Base-by-base conservation (phyloP, 306 rosid genomes). In the Castanea crenata region DNA sequence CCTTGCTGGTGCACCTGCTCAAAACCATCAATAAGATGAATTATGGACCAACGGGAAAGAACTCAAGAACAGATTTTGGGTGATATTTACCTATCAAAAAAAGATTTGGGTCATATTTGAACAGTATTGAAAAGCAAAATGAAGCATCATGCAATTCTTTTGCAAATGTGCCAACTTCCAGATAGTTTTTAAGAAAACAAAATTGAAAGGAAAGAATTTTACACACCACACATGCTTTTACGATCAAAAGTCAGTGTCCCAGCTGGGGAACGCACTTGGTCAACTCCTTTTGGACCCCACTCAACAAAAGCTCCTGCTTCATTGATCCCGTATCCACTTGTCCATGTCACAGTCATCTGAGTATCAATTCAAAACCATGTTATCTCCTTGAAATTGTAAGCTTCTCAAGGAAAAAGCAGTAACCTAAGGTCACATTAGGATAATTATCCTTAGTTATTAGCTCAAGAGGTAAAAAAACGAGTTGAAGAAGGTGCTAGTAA, bases 341-440 rank as follows among this genome's bases (percentile, higher is more conserved):
- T 95, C 99, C 99, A 95, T 74, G 99, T 95, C 74, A 95, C 95
- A 23, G 97, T 89, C 88, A 92, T 92, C 99, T 95, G 86, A 12
- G 59, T 31, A 67, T 38, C 75, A 75, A 69, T 77, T 55, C n/a
- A 57, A 71, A 80, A 49, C 2, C 31, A 46, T n/a, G 68, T 74
- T 63, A 79, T 54, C 44, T 73, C 73, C 79, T 75, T 51, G 14
- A 64, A 35, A 41, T 38, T 52, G 5, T 49, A 64, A 73, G 29
- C 41, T 19, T 6, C 12, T 35, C 8, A 35, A 11, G n/a, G 27
- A 4, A 19, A 23, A 61, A 21, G 6, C 34, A 61, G 15, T 4
- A 61, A 21, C 19, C 15, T 18, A 35, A 32, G 8, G 16, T n/a
- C 9, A n/a, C 67, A 75, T 61, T 35, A 78, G 23, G 74, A 76